Base-by-base conservation (phyloP, 78 protist species). In the Chrysochromulina tobinii region DNA sequence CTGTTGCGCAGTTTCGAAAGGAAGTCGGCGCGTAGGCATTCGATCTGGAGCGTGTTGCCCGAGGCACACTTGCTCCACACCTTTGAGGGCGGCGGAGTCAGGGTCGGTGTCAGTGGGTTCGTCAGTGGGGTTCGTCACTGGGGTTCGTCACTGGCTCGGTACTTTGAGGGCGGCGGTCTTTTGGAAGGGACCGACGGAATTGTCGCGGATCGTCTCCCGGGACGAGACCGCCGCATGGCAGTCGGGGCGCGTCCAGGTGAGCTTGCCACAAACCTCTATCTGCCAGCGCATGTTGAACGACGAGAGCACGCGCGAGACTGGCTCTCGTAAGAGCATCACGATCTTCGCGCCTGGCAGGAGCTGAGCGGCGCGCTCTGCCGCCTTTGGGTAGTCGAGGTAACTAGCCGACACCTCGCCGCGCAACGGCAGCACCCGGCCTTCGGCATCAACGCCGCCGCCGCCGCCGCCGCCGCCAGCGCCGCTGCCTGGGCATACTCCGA, bases 261-360 rank as follows among this genome's bases (percentile, higher is more conserved):
- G 83, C 83, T 75, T 75, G 83, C 83, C 83, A 23, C 83, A 75
- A 2, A 75, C 83, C 57, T 75, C 83, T 27, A 75, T n/a, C 57
- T 75, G 83, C 83, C 83, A 75, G 2, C 83, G 83, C 83, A 75
- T 75, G 57, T 75, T 75, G 58, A 50, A 75, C 23, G 83, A 75
- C 27, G 83, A 75, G 57, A 50, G 58, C 14, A 75, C 58, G n/a
- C 58, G 83, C 58, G 58, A 9, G 25, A 18, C 83, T 3, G 83
- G 83, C 83, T 75, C 83, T 54, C 83, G 83, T 57, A 75, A 57
- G 58, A 75, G 51, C 58, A 75, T 4, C 58, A 75, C n/a, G 58
- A 75, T 7, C 83, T 50, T 27, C 25, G 83, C 83, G 83, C 11
- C 8, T 2, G 83, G 83, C 23, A 75, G n/a, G 14, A 75, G 57